Conservation (phyloP, 139 green algal genomes). For the Volvox africanus region DNA sequence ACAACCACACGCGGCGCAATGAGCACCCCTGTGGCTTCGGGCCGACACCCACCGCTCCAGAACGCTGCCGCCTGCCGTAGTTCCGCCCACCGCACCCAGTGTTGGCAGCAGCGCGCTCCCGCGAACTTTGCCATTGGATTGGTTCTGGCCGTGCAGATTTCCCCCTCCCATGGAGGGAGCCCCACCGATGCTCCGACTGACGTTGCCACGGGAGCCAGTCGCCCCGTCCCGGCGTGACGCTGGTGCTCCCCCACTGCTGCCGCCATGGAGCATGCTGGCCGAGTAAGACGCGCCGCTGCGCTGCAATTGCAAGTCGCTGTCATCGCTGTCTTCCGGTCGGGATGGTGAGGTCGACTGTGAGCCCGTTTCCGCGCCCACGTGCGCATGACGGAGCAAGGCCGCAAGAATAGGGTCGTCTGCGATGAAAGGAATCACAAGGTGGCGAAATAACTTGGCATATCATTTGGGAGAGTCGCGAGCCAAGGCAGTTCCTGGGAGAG, state of each 20-base stretch:
- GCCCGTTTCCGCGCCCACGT: not conserved
- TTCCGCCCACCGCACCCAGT: not conserved
- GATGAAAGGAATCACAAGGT: not conserved
- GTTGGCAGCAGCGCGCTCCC: conserved; percentile 20
- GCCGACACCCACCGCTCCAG: not conserved
- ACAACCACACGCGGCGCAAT: not conserved
- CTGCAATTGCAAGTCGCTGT: conserved; percentile 11
- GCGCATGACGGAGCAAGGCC: conserved; percentile 30
- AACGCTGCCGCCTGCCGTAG: not conserved
- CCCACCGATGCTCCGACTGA: conserved; percentile 11
- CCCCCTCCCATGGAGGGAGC: not conserved
- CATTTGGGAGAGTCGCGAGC: too few relatives aligned
- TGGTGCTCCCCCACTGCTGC: not conserved
- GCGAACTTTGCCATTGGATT: not conserved
- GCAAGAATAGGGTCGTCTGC: conserved; percentile 41
- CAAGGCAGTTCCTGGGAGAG: too few relatives aligned
- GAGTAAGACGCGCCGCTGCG: not conserved
- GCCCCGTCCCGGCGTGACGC: not conserved
- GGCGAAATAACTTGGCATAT: too few relatives aligned
- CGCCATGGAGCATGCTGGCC: not conserved
- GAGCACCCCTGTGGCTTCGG: too few relatives aligned
- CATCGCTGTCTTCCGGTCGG: not conserved
- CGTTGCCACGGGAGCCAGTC: not conserved
- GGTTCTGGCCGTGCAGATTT: not conserved
- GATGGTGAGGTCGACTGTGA: not conserved